Percentiles rank a stretch among this genome's conserved stretches.
Conservation (phyloP, 805 yeast genomes). For the Kluyveromyces starmeri region DNA sequence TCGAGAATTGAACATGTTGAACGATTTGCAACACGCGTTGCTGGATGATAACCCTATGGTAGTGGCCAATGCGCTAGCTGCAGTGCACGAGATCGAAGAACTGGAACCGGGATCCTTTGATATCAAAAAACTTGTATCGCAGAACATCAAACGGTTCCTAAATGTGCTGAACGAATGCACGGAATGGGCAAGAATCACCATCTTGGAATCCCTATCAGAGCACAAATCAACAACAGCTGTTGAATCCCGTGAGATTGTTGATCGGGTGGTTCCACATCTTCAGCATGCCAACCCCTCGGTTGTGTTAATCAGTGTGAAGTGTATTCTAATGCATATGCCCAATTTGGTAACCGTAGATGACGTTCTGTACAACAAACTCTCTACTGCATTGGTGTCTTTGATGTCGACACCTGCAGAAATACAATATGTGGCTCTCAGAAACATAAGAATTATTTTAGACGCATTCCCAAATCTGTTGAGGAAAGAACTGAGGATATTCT, state of each 20-base stretch:
- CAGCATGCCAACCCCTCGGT: conserved; percentile 97
- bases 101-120: conserved; percentile 47
- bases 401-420: conserved; percentile 88
- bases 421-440: conserved; percentile 86
- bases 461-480: conserved; percentile 74
- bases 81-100: conserved; percentile 75
- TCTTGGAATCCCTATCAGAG: conserved; percentile 71
- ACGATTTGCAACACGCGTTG: conserved; percentile 53
- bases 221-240: conserved; percentile 46
- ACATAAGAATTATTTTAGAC: conserved; percentile 81
- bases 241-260: conserved; percentile 80
- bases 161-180: conserved; percentile 92
- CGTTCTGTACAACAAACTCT: conserved; percentile 54
- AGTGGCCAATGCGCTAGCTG: conserved; percentile 85
- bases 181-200: conserved; percentile 96
- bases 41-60: conserved; percentile 95
- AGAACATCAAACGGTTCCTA: conserved; percentile 51
- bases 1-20: conserved; percentile 78
- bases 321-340: conserved; percentile 60
- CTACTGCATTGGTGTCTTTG: conserved; percentile 81
- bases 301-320: conserved; percentile 76
- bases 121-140: conserved; percentile 29
- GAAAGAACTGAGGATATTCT: conserved; percentile 79
- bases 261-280: conserved; percentile 85
- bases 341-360: conserved; percentile 30